Conservation (phyloP, 768 basidiomycete genomes). For the Pulveroboletus sp. region DNA sequence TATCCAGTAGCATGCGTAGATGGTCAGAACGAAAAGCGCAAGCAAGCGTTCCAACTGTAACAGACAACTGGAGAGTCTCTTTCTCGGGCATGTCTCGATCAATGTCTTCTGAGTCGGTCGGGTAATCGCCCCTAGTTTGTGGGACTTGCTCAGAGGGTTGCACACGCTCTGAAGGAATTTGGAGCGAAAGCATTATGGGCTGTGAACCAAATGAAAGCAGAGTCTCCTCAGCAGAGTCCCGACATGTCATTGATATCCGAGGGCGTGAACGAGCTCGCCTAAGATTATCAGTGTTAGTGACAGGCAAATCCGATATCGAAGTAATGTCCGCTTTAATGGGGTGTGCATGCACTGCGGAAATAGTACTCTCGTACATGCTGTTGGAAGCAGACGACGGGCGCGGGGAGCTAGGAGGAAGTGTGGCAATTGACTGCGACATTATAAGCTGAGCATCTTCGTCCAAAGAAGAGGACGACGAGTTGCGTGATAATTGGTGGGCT, state of each 20-base stretch:
- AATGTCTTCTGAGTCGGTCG: slow-evolving; percentile 3
- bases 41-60: slow-evolving; percentile 49
- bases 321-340: neutral
- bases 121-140: slow-evolving; percentile 3
- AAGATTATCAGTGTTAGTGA: neutral
- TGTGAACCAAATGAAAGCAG: slow-evolving; percentile 61
- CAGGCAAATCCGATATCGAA: neutral
- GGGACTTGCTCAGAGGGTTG: slow-evolving; percentile 9
- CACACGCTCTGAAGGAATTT: slow-evolving; percentile 37
- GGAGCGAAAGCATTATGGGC: slow-evolving; percentile 53
- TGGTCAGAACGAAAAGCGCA: slow-evolving; percentile 56
- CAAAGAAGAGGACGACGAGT: slow-evolving; percentile 54
- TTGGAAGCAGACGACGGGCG: slow-evolving; percentile 50
- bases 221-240: slow-evolving; percentile 34
- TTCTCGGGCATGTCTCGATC: slow-evolving; percentile 4
- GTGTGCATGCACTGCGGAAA: slow-evolving; percentile 35
- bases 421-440: slow-evolving; percentile 74
- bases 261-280: slow-evolving; percentile 4
- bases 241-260: slow-evolving; percentile 5
- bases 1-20: slow-evolving; percentile 43
- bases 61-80: slow-evolving; percentile 37
- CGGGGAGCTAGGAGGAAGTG: slow-evolving; percentile 45
- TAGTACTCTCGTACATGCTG: slow-evolving; percentile 77
- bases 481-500: slow-evolving; percentile 33
- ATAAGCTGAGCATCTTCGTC: slow-evolving; percentile 61